Conservation (phyloP, 768 basidiomycete species). For the Ephemerocybe angulata region DNA sequence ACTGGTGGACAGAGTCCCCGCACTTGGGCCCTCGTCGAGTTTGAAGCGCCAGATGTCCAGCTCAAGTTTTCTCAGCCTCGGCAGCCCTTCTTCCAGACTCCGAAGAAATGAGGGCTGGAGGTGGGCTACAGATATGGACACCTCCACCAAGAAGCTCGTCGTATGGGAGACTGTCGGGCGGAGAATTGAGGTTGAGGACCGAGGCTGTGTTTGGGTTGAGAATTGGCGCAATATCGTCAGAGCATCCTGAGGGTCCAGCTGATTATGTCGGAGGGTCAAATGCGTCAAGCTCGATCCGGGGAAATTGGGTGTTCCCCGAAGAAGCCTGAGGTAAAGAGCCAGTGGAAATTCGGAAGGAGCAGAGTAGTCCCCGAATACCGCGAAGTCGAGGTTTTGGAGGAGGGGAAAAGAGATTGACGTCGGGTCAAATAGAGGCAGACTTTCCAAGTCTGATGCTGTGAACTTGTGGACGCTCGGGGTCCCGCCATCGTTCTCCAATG, state of each 20-base stretch:
- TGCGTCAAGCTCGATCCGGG: not conserved
- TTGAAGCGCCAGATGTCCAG: not conserved
- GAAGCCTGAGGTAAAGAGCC: not conserved
- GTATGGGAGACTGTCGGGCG: too few relatives aligned
- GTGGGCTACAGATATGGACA: not conserved
- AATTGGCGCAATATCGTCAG: not conserved
- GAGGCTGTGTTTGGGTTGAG: too few relatives aligned
- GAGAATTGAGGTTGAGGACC: too few relatives aligned
- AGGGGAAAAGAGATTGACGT: not conserved
- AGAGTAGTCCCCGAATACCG: not conserved
- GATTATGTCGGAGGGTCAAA: not conserved
- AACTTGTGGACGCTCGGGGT: not conserved
- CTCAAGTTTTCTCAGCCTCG: not conserved
- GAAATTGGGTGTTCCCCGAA: not conserved
- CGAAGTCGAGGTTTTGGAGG: not conserved
- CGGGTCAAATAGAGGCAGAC: not conserved
- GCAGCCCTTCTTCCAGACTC: not conserved
- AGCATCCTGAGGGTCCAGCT: not conserved
- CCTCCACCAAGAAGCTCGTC: not conserved
- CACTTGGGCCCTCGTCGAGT: too few relatives aligned
- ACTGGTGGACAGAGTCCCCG: too few relatives aligned
- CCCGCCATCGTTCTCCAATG: not conserved
- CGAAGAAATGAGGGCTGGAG: not conserved
- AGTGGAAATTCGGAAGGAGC: not conserved
- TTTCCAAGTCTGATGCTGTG: not conserved